These are phyloP conservation scores for Pogostemon cablin DNA, from an alignment of 257 asterid genomes.

Conservation along the genomic window DNA sequence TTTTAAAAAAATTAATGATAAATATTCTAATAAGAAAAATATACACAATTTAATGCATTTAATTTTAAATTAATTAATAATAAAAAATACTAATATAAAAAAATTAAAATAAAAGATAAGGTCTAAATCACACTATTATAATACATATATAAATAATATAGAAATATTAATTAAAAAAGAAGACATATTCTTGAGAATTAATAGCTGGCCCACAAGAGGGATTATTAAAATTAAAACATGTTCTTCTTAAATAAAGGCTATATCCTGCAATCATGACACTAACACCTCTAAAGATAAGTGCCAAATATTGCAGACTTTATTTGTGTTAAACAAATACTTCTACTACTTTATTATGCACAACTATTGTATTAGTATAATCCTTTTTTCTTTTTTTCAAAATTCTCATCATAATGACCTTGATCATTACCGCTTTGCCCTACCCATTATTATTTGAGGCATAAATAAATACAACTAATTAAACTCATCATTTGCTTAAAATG, in stretches of 20 bases:
- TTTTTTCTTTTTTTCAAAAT: constrained; percentile 27
- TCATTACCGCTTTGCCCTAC: constrained; percentile 31
- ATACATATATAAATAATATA: background rate
- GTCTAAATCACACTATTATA: too few species aligned
- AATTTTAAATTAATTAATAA: too few species aligned
- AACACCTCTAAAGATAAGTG: constrained; percentile 37
- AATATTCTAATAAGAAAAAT: too few species aligned
- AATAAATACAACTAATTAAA: background rate
- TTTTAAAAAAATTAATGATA: background rate
- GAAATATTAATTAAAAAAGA: background rate
- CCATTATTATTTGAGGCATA: background rate
- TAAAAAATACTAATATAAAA: too few species aligned
- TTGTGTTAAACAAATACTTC: constrained; percentile 17
- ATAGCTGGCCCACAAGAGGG: background rate
- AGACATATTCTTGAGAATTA: background rate
- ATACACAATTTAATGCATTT: too few species aligned
- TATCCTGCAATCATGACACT: constrained; percentile 50
- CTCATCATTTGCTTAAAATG: too few species aligned
- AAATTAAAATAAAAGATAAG: too few species aligned
- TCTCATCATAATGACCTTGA: constrained; percentile 40
- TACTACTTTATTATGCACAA: constrained; percentile 30
- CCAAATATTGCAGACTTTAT: background rate
- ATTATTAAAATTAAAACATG: background rate
- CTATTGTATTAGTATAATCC: constrained; percentile 27
- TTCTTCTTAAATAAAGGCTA: constrained; percentile 26